phyloP scores from a whole-genome alignment of 1,284 basidiomycete species.

The Somion occarium region DNA sequence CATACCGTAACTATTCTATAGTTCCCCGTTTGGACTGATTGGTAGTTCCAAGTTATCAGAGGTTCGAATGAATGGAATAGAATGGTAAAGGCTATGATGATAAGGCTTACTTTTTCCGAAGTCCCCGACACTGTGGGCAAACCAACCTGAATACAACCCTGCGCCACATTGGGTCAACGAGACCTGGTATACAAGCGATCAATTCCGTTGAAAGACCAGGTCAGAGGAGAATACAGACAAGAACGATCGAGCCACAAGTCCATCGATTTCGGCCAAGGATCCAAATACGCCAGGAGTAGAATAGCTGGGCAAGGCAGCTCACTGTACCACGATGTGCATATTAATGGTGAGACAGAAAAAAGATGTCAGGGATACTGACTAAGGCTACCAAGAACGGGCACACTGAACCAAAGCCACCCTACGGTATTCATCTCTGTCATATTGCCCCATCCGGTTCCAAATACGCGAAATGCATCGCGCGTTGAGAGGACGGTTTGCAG shows the following conservation, averaged over 20 bases:
- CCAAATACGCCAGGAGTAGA: slow-evolving; percentile 23
- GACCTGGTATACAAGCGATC: slow-evolving; percentile 11
- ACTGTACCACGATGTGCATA: too few species aligned
- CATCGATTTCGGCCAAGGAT: slow-evolving; percentile 11
- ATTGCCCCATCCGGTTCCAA: slow-evolving; percentile 23
- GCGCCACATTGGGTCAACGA: slow-evolving; percentile 14
- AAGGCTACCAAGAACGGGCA: slow-evolving; percentile 20
- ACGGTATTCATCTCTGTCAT: slow-evolving; percentile 17
- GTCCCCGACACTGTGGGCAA: background rate
- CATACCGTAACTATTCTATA: background rate
- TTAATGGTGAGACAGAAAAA: background rate
- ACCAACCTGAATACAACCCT: background rate
- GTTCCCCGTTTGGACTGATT: background rate
- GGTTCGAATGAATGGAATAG: too few species aligned
- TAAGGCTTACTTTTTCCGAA: background rate
- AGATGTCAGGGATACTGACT: slow-evolving; percentile 15
- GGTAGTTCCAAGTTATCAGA: too few species aligned
- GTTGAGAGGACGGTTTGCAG: slow-evolving; percentile 4
- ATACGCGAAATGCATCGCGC: slow-evolving; percentile 17
- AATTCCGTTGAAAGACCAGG: background rate
- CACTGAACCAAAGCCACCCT: slow-evolving; percentile 23
- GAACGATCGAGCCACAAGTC: slow-evolving; percentile 2
- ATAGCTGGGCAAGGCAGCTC: slow-evolving; percentile 22
- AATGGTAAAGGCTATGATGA: too few species aligned
- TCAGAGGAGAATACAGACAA: slow-evolving; percentile 7